A percentile compares a stretch with the other conserved stretches of the same genome.
Conservation (phyloP, 2,329 filamentous ascomycete genomes). For the Fusarium sterilihyphosum region DNA sequence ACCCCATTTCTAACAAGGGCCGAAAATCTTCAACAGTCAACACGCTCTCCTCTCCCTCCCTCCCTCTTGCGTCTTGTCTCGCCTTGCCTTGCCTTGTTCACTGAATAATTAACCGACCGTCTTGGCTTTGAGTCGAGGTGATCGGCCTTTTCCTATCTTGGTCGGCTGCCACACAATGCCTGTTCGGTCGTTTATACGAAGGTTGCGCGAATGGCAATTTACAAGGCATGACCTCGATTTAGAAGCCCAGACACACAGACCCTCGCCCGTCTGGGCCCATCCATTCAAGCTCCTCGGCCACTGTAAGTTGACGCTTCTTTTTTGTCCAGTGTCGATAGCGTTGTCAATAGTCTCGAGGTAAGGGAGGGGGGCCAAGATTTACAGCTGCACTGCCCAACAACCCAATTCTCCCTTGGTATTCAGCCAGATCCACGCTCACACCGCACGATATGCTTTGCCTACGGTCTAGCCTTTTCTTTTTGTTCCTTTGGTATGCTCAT, state of each 20-base stretch:
- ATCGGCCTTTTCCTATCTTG: slow-evolving; percentile 1
- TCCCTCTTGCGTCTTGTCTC: neutral
- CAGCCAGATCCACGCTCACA: neutral
- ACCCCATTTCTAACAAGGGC: slow-evolving; percentile 1
- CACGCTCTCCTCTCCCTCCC: neutral
- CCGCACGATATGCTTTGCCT: neutral
- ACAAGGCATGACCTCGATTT: slow-evolving; percentile 16
- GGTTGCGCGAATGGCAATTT: slow-evolving; percentile 15
- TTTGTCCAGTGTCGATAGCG: slow-evolving; percentile 3
- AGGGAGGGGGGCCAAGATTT: neutral
- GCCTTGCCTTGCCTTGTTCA: neutral
- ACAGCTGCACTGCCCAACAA: neutral
- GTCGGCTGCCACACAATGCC: neutral
- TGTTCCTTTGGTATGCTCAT: neutral
- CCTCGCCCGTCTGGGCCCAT: neutral
- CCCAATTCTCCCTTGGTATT: neutral
- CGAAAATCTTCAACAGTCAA: slow-evolving; percentile 5
- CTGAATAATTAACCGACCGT: neutral
- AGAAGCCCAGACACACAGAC: slow-evolving; percentile 20
- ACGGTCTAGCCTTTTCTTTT: neutral
- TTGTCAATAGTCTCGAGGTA: slow-evolving; percentile 1
- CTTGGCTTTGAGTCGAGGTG: neutral
- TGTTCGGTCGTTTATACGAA: neutral
- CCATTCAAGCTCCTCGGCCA: slow-evolving; percentile 14
- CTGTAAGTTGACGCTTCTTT: neutral